Conservation (phyloP, 345 rosid species). For the Hibiscus tridactylites region DNA sequence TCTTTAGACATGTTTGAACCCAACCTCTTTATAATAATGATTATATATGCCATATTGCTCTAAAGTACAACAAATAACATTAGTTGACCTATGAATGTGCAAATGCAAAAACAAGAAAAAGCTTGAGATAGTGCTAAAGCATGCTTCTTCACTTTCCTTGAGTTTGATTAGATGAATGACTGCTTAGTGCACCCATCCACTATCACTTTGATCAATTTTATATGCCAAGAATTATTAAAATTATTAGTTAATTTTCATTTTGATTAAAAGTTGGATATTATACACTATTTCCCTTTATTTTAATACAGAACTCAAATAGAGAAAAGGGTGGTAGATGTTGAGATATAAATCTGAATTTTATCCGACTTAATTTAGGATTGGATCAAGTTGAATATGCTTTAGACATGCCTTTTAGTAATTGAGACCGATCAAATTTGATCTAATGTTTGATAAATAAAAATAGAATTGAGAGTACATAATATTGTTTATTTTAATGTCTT, state of each 20-base stretch:
- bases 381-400: no score
- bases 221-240: neutral
- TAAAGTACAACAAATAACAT: neutral
- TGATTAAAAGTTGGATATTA: neutral
- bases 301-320: neutral
- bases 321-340: neutral
- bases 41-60: neutral
- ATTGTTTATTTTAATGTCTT: no score
- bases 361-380: no score
- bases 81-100: slow-evolving; percentile 2
- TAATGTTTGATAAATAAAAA: no score
- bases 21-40: neutral
- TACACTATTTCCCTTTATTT: neutral
- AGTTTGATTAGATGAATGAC: neutral
- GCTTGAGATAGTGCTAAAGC: neutral
- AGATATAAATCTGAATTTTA: neutral
- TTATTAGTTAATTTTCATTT: neutral
- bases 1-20: neutral
- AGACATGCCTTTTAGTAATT: no score
- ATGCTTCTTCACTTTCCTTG: slow-evolving; percentile 12
- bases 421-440: no score
- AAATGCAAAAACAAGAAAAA: slow-evolving; percentile 5
- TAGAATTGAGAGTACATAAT: no score
- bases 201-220: neutral
- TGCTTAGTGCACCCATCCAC: slow-evolving; percentile 9